These are phyloP conservation scores for Astrephomene gubernaculifera DNA, from an alignment of 139 green algal genomes.

Conservation along the genomic window DNA sequence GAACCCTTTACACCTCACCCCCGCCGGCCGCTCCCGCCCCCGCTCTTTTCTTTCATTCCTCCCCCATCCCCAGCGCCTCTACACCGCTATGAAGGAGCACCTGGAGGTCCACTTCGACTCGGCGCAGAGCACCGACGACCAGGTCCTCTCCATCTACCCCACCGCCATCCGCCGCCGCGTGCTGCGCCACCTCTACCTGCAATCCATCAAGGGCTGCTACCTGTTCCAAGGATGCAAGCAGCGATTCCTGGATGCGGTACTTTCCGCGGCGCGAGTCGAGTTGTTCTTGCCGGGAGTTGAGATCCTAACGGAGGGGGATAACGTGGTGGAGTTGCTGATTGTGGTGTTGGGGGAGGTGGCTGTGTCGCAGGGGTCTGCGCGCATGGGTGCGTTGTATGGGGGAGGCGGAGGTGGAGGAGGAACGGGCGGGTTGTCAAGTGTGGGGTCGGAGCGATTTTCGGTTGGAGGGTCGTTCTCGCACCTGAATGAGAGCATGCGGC, in stretches of 20 bases:
- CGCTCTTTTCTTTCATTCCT: background rate
- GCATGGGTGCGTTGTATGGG: conserved; percentile 2
- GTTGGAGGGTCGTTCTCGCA: background rate
- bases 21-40: too few relatives aligned
- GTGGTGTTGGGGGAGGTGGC: conserved; percentile 31
- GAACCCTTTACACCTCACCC: too few relatives aligned
- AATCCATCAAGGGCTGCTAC: conserved; percentile 61
- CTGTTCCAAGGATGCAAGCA: conserved; percentile 66
- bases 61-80: conserved; percentile 7
- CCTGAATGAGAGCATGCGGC: too few relatives aligned
- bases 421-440: background rate
- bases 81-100: conserved; percentile 73
- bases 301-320: conserved; percentile 45
- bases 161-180: conserved; percentile 51
- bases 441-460: background rate
- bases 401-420: too few relatives aligned
- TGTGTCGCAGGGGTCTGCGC: background rate
- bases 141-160: conserved; percentile 60
- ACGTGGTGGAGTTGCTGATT: conserved; percentile 41
- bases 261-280: conserved; percentile 65
- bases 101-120: conserved; percentile 77
- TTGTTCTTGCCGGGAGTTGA: conserved; percentile 66
- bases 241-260: conserved; percentile 73
- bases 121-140: conserved; percentile 69
- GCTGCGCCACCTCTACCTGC: conserved; percentile 64